Conservation (phyloP, 2,329 filamentous ascomycete species). For the Aspergillus arachidicola region DNA sequence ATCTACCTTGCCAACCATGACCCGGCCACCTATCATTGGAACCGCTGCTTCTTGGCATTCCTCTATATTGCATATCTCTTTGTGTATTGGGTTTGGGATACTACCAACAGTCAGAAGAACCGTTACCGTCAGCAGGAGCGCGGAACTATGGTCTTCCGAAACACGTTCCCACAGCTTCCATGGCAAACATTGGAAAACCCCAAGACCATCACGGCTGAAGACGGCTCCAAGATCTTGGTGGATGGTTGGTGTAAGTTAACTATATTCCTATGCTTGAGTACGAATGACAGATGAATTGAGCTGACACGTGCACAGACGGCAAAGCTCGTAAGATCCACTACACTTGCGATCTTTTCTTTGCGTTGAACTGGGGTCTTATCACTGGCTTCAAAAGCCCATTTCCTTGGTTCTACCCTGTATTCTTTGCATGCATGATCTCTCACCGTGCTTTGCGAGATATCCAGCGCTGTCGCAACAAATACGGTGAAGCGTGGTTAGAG, state of each 20-base stretch:
- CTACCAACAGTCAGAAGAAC: constrained; percentile 91
- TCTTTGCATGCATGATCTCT: constrained; percentile 78
- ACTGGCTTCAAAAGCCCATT: constrained; percentile 80
- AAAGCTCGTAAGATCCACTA: constrained; percentile 81
- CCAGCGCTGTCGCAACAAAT: constrained; percentile 73
- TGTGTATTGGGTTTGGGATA: constrained; percentile 91
- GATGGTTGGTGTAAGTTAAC: constrained; percentile 75
- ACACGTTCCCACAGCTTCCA: constrained; percentile 86
- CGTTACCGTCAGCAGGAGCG: constrained; percentile 80
- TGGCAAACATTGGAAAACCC: constrained; percentile 84
- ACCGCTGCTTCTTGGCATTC: constrained; percentile 64
- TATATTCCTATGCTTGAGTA: not conserved
- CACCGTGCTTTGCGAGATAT: constrained; percentile 78
- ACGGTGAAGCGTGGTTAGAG: constrained; percentile 79
- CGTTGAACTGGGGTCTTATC: constrained; percentile 76
- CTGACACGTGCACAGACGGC: constrained; percentile 53
- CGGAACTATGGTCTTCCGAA: constrained; percentile 68
- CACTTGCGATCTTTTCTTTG: constrained; percentile 77
- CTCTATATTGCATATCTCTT: constrained; percentile 75
- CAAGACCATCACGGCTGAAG: constrained; percentile 71
- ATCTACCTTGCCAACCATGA: constrained; percentile 85
- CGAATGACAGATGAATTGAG: not conserved
- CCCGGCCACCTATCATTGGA: constrained; percentile 76
- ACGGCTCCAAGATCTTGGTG: constrained; percentile 75
- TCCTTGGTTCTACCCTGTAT: constrained; percentile 86